Base-by-base conservation (phyloP, 1,284 basidiomycete genomes). In the Boletus chippewaensis region DNA sequence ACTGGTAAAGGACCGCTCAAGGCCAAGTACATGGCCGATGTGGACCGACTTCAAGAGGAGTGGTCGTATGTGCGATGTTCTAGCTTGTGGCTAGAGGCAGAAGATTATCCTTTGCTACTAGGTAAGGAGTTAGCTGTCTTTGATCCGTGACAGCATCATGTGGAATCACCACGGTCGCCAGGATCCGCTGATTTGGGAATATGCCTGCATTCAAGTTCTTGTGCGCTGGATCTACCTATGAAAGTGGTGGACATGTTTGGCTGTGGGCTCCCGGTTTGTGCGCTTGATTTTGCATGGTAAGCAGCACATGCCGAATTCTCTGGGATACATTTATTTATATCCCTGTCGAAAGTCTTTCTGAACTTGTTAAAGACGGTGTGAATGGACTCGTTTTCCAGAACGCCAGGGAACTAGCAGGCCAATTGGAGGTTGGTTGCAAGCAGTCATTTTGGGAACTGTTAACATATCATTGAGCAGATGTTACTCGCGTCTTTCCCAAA, bases 171-270 rank as follows among this genome's bases (percentile, higher is more conserved):
- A 48, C 51, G 29, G 38, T 35, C 31, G 35, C n/a, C 52, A 91
- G 91, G 95, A 26, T 88, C 89, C 4, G 92, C 94, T 3, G 94
- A 99, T 68, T 61, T 99, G 16, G 96, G 96, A 1, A 79, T 99
- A 44, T 92, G 84, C 51, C 73, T 99, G 50, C 96, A 99, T 68
- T 81, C 84, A 15, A 93, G 90, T 65, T 94, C 91, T 1, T 95
- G 91, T 0, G 89, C 82, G 0, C 71, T 95, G 41, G 96, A 99
- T 69, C 74, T 99, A 47, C 96, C 96, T 2, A 99, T 99, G 96
- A 99, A 99, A 70, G 86, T 99, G 9, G 95, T 99, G 2, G 96
- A 99, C 68, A 98, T 99, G 96, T 96, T 99, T 69, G 96, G 96
- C 0, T 98, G 94, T 59, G 87, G 84, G 2, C 73, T 97, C 47